Evolutionary conservation across 805 yeast species (phyloP), one percentile per base, ranked within the genome.

Genomic region (Allodekkera sacchari): DNA sequence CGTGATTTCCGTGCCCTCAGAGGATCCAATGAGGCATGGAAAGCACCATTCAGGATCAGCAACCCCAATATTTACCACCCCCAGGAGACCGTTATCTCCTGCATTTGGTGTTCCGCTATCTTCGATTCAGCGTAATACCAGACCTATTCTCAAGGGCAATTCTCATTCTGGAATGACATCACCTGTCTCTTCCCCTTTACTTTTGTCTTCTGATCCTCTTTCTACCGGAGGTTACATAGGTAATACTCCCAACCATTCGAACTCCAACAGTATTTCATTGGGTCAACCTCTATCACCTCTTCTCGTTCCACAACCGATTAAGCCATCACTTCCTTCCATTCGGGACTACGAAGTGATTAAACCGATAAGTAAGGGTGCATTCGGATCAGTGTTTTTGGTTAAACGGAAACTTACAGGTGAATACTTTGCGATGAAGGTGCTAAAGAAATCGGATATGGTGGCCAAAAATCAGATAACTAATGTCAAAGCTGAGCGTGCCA

Each of bases 341-440:
- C 72, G 69, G 37, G 97, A 94, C 53, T 92, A 87, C 55, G 95
- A 85, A 45, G 73, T 92, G 19, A 63, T 92, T 34, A 85, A 87
- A 52, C 96, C 98, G 0, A 85, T 92, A 31, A 84, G 95, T 48
- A 83, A 85, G 49, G 98, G 99, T 25, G 98, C 99, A 0, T 92
- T 88, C 64, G 98, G 98, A 1, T 81, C 94, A 22, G 99, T 92
- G 3, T 92, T 77, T 54, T 64, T 92, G 7, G 88, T 95, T 0
- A 75, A 78, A 42, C 71, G 92, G 47, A 79, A 76, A 45, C 56
- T 81, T 9, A 89, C 96, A 0, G 96, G 96, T 4, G 98, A 94
- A 41, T 83, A 87, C 54, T 89, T 83, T 45, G 98, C 99, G 0
- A 87, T 92, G 40, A 92, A 92, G 53, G 92, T 85, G 10, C 61